Base-by-base conservation (phyloP, 331 rosid genomes). In the Ulmus americana region DNA sequence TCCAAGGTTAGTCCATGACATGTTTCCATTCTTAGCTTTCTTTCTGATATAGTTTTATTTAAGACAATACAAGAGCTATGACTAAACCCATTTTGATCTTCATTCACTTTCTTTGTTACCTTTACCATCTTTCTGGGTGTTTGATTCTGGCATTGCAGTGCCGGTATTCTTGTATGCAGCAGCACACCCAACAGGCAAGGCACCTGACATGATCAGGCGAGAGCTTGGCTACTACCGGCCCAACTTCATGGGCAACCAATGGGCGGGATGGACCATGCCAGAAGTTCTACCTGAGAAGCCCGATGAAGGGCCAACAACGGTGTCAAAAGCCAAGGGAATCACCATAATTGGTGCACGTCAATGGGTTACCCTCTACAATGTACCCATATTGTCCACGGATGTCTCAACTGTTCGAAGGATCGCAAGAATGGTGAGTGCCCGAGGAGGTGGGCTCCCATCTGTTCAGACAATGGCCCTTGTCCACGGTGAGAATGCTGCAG, bases 261-360 rank as follows among this genome's bases (percentile, higher is more conserved):
- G 96, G 96, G 96, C 82, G 13, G 96, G 97, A 12, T 84, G 95
- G 97, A 70, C 83, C 8, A 70, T 83, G 78, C 80, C 90, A 0
- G 90, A 86, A 38, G 70, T 13, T 12, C 81, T 86, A 35, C 67
- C 86, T 0, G 86, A 73, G 50, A 77, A 56, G 28, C 97, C 97
- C 0, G 79, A 85, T 41, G 85, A 81, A 75, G 96, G 97, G 1
- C 94, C 95, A 1, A 48, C 56, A 0, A 18, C 7, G 1, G 82
- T 86, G 39, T 75, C 86, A 28, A 77, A 45, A 11, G 64, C 80
- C 0, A 79, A 82, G 80, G 96, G 95, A 43, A 78, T 92, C 70
- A 3, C 87, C 3, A 80, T 86, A 94, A 82, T 88, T 0, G 95
- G 95, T 5, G 97, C 94, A 22, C 86, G 84, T 6, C 82, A 86